A percentile compares a stretch with the other conserved stretches of the same genome.
Evolutionary conservation across 345 rosid species (phyloP).

Genomic region (Gossypium raimondii): DNA sequence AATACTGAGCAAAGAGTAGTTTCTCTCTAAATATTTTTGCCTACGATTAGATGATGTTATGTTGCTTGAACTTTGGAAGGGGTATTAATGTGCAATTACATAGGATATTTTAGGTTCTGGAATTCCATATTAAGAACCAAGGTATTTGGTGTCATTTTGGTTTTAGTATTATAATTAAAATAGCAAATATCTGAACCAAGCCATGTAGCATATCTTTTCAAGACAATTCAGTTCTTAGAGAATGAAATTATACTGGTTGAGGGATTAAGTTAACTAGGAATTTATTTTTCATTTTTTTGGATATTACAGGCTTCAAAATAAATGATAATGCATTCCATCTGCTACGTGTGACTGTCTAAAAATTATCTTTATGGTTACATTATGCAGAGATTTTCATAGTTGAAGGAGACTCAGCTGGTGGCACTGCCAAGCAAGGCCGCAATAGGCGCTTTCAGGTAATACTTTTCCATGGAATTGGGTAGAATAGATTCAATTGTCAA

Average conservation of each 20-base stretch:
- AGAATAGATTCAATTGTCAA: not conserved
- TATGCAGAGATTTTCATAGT: slow-evolving; percentile 87
- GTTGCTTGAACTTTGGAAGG: not conserved
- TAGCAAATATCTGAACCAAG: not conserved
- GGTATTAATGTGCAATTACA: not conserved
- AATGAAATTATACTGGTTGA: not conserved
- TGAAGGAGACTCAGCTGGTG: slow-evolving; percentile 99
- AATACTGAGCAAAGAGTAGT: no score
- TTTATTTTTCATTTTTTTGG: not conserved
- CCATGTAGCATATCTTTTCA: no score
- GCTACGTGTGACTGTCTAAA: not conserved
- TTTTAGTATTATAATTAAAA: not conserved
- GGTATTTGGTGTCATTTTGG: not conserved
- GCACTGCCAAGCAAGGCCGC: slow-evolving; percentile 97
- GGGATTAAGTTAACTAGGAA: not conserved
- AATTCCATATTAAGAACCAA: not conserved
- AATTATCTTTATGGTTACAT: not conserved
- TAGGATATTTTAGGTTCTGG: not conserved
- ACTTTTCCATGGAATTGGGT: not conserved
- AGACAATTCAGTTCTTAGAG: not conserved
- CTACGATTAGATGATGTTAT: no score
- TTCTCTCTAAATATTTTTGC: no score
- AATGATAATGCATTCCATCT: not conserved
- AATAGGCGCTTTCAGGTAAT: slow-evolving; percentile 96
- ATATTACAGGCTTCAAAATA: not conserved